phyloP scores from a whole-genome alignment of 441 rosid genomes.

The Gossypium gossypioides region DNA sequence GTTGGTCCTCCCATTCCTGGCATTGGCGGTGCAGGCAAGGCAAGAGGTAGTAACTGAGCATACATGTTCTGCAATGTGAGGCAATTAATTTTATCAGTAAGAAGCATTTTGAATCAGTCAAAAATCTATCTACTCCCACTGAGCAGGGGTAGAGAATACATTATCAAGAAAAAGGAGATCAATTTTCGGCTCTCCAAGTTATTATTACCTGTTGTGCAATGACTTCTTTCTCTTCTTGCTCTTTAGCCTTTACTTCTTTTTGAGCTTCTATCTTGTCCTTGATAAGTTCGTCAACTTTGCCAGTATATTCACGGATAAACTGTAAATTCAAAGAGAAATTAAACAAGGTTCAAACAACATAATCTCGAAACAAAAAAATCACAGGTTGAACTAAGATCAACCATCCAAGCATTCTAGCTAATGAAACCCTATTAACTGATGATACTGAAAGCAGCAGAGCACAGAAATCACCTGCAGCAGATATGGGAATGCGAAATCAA shows the following conservation, averaged over 20 bases:
- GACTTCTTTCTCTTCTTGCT: constrained; percentile 85
- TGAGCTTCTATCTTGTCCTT: constrained; percentile 78
- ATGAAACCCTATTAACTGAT: neutral
- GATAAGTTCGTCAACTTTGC: constrained; percentile 89
- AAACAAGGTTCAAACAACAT: neutral
- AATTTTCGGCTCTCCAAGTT: neutral
- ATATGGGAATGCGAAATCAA: constrained; percentile 96
- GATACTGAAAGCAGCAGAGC: neutral
- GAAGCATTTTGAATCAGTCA: neutral
- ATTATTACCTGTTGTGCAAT: constrained; percentile 79
- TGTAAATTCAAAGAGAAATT: constrained; percentile 18
- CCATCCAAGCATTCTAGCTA: neutral
- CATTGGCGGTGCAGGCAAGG: constrained; percentile 96
- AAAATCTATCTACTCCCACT: neutral
- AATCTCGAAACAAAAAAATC: neutral
- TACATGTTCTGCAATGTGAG: constrained; percentile 74
- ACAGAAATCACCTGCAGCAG: constrained; percentile 56
- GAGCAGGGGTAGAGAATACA: neutral
- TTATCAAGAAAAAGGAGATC: neutral
- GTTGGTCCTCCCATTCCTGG: constrained; percentile 73
- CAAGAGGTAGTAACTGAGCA: constrained; percentile 88
- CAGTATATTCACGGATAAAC: constrained; percentile 88
- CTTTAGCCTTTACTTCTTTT: constrained; percentile 70
- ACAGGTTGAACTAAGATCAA: neutral
- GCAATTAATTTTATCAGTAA: neutral